phyloP scores from a whole-genome alignment of 2,329 filamentous ascomycete genomes.

The Colletotrichum neosansevieriae region DNA sequence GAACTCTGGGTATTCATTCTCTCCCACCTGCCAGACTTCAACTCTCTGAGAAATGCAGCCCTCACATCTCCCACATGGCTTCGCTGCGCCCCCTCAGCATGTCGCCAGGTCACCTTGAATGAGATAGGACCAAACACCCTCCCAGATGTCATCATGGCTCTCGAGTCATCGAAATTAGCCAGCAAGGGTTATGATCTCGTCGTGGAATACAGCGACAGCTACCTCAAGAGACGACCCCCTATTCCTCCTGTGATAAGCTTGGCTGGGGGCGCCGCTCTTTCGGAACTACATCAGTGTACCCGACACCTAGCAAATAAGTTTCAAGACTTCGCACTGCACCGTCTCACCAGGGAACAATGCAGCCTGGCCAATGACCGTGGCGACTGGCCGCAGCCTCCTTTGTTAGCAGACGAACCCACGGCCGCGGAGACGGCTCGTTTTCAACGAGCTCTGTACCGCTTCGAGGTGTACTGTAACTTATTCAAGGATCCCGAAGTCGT shows the following conservation, averaged over 20 bases:
- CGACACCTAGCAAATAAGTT: slow-evolving; percentile 18
- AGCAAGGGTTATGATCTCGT: slow-evolving; percentile 8
- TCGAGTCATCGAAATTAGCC: slow-evolving; percentile 17
- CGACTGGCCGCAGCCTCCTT: slow-evolving; percentile 25
- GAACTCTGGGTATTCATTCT: slow-evolving; percentile 32
- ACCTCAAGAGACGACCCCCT: slow-evolving; percentile 21
- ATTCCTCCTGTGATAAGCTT: slow-evolving; percentile 22
- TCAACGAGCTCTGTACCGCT: slow-evolving; percentile 33
- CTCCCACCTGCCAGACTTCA: slow-evolving; percentile 26
- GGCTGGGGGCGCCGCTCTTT: slow-evolving; percentile 12
- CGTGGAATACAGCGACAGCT: slow-evolving; percentile 22
- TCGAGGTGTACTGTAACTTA: slow-evolving; percentile 31
- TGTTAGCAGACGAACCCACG: neutral
- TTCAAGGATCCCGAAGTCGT: slow-evolving; percentile 37
- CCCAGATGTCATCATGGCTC: slow-evolving; percentile 19
- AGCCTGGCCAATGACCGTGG: slow-evolving; percentile 26
- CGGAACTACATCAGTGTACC: slow-evolving; percentile 15
- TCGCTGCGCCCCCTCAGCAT: slow-evolving; percentile 34
- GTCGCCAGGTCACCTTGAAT: slow-evolving; percentile 32
- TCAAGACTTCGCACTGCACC: slow-evolving; percentile 11
- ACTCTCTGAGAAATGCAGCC: slow-evolving; percentile 23
- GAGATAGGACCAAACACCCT: slow-evolving; percentile 19
- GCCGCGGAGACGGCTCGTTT: slow-evolving; percentile 22
- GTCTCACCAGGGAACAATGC: slow-evolving; percentile 19
- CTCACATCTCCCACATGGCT: slow-evolving; percentile 19